Conservation (phyloP, 1,284 basidiomycete genomes). For the Fistulina hepatica region DNA sequence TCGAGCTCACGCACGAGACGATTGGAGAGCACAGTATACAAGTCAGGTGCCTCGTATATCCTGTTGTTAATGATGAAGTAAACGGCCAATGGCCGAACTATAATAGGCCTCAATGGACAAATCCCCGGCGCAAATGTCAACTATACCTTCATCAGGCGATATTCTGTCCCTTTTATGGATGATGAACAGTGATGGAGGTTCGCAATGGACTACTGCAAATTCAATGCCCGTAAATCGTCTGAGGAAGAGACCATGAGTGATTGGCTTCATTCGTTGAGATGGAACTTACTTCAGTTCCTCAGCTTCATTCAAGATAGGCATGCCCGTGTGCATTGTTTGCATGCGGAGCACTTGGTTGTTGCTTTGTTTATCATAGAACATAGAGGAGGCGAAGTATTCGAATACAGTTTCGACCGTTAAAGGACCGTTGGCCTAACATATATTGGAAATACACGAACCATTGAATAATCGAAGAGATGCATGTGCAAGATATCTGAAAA, state of each 20-base stretch:
- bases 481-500: not conserved
- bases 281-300: slow-evolving; percentile 63
- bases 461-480: slow-evolving; percentile 2
- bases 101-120: slow-evolving; percentile 7
- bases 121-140: slow-evolving; percentile 5
- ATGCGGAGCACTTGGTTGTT: slow-evolving; percentile 82
- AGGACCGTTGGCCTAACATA: slow-evolving; percentile 55
- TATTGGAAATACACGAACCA: not conserved
- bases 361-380: slow-evolving; percentile 86
- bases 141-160: slow-evolving; percentile 68
- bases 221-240: slow-evolving; percentile 45
- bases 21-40: slow-evolving; percentile 74
- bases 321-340: slow-evolving; percentile 76
- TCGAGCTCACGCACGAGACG: slow-evolving; percentile 50
- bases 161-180: slow-evolving; percentile 77
- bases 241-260: not conserved
- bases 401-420: slow-evolving; percentile 68
- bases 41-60: slow-evolving; percentile 77
- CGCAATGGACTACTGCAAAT: slow-evolving; percentile 68
- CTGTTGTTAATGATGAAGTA: slow-evolving; percentile 81
- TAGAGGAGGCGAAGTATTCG: slow-evolving; percentile 76
- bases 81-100: slow-evolving; percentile 63
- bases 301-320: slow-evolving; percentile 59
- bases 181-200: slow-evolving; percentile 70
- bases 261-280: not conserved